A percentile compares a stretch with the other conserved stretches of the same genome.
Evolutionary conservation across 768 basidiomycete genomes (phyloP).

Genomic region (Hydnomerulius pinastri): DNA sequence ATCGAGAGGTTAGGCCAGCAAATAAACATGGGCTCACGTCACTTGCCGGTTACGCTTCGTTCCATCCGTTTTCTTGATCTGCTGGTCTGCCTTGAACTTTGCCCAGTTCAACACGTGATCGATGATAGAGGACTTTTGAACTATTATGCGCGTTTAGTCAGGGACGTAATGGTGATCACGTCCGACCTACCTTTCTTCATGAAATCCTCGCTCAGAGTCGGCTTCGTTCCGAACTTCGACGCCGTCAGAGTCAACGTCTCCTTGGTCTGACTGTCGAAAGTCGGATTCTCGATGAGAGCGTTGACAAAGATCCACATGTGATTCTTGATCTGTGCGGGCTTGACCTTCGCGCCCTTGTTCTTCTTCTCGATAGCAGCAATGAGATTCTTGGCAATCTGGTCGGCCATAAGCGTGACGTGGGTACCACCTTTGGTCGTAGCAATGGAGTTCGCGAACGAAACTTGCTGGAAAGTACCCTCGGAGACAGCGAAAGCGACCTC

Average conservation of each 20-base stretch:
- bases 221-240: conserved; percentile 90
- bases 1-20: conserved; percentile 1
- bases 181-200: conserved; percentile 82
- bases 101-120: conserved; percentile 96
- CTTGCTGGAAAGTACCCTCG: conserved; percentile 88
- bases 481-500: conserved; percentile 95
- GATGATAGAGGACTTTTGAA: conserved; percentile 85
- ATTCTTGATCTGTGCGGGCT: conserved; percentile 90
- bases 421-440: conserved; percentile 96
- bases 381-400: conserved; percentile 87
- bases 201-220: conserved; percentile 84
- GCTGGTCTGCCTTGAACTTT: conserved; percentile 94
- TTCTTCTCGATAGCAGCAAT: conserved; percentile 88
- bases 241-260: conserved; percentile 87
- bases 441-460: conserved; percentile 98
- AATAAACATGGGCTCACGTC: neutral
- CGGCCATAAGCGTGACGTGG: conserved; percentile 82
- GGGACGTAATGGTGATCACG: too few relatives aligned
- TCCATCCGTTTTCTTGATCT: conserved; percentile 96
- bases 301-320: conserved; percentile 99
- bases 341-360: conserved; percentile 96
- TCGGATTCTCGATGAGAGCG: conserved; percentile 93
- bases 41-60: conserved; percentile 80
- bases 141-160: conserved; percentile 40
- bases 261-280: conserved; percentile 99